A percentile compares a stretch with the other conserved stretches of the same genome.
Evolutionary conservation across 306 rosid genomes (phyloP).

Genomic region (Prunus salicina): DNA sequence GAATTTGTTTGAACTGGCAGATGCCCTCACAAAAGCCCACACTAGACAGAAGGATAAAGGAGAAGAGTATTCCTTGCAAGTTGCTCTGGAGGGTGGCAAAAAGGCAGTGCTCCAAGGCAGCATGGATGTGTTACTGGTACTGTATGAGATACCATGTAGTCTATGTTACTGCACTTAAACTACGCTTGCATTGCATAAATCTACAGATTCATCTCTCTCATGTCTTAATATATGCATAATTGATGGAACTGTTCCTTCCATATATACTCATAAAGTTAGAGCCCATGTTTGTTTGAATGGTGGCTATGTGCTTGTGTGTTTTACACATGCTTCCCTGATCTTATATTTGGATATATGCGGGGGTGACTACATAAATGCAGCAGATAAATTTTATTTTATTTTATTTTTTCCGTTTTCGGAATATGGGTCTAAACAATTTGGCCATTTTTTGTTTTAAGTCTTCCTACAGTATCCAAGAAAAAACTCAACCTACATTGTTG

Average conservation of each 20-base stretch:
- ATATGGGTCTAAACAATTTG: not conserved
- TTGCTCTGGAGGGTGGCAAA: slow-evolving; percentile 67
- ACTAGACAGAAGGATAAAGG: slow-evolving; percentile 48
- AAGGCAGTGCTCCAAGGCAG: slow-evolving; percentile 82
- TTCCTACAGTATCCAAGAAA: not conserved
- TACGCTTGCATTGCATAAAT: not conserved
- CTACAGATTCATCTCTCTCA: not conserved
- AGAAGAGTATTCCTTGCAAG: slow-evolving; percentile 59
- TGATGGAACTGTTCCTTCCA: not conserved
- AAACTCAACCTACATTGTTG: not conserved
- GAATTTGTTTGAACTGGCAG: slow-evolving; percentile 44
- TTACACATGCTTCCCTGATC: not conserved
- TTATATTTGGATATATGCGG: not conserved
- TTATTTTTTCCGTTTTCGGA: not conserved
- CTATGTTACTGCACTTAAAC: not conserved
- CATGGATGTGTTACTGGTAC: slow-evolving; percentile 67
- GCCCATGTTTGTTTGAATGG: not conserved
- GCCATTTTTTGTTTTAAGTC: not conserved
- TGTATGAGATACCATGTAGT: slow-evolving; percentile 21
- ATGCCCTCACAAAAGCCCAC: slow-evolving; percentile 63
- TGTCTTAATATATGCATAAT: not conserved
- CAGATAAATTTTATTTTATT: too few species aligned
- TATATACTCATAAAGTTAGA: not conserved
- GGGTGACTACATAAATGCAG: not conserved
- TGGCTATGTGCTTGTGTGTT: not conserved